A percentile compares a stretch with the other conserved stretches of the same genome.
These are phyloP conservation scores for Mikania micrantha DNA, from an alignment of 129 eudicot species.

Conservation along the genomic window DNA sequence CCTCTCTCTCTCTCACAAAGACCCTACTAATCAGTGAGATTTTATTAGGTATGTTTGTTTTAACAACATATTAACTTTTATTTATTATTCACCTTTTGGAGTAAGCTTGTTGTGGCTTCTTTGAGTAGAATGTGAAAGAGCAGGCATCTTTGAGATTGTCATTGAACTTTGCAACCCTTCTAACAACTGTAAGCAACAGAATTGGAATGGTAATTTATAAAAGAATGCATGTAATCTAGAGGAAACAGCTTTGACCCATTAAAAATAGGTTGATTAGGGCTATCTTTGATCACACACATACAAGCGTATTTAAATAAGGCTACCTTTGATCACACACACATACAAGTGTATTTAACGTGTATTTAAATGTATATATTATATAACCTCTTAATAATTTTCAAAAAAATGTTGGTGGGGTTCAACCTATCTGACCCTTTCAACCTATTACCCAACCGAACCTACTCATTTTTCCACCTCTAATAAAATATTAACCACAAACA, in stretches of 20 bases:
- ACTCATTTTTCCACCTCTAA: neutral
- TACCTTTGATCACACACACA: neutral
- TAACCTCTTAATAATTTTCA: neutral
- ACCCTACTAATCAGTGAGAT: no score
- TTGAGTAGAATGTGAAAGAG: conserved; percentile 51
- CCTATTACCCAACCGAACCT: neutral
- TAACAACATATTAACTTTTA: neutral
- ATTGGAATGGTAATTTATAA: neutral
- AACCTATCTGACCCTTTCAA: neutral
- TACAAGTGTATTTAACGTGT: no score
- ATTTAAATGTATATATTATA: neutral
- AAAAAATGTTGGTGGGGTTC: neutral
- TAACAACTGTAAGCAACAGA: conserved; percentile 44
- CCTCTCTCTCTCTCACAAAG: no score
- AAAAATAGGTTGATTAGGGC: neutral
- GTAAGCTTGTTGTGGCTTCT: conserved; percentile 43
- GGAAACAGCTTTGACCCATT: neutral
- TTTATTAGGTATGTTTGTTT: no score
- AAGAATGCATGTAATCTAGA: neutral
- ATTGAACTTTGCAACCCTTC: conserved; percentile 91
- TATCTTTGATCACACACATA: neutral
- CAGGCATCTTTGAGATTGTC: conserved; percentile 51
- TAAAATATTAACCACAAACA: neutral
- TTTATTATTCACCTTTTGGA: conserved; percentile 35
- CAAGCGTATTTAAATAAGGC: no score